A percentile compares a stretch with the other conserved stretches of the same genome.
phyloP scores from a whole-genome alignment of 768 basidiomycete genomes.

The Sporobolomyces roseus region DNA sequence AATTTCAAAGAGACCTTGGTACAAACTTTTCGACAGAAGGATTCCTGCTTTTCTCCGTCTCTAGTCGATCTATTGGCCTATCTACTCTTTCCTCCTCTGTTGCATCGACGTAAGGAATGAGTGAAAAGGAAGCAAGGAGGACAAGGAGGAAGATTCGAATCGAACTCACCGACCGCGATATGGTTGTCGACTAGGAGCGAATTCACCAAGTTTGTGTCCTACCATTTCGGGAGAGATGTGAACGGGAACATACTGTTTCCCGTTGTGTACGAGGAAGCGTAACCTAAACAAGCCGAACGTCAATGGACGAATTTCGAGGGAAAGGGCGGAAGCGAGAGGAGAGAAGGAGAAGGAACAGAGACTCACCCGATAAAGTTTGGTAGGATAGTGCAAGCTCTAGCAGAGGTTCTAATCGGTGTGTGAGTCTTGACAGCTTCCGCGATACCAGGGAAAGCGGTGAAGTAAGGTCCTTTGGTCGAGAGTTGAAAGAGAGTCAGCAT shows the following conservation, averaged over 20 bases:
- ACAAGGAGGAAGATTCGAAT: no score
- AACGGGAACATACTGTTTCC: constrained; percentile 81
- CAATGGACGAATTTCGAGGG: no score
- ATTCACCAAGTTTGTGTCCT: constrained; percentile 95
- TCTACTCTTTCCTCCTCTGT: background rate
- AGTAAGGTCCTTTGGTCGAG: constrained; percentile 72
- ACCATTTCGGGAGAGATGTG: constrained; percentile 94
- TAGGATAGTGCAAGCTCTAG: constrained; percentile 83
- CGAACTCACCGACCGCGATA: constrained; percentile 30
- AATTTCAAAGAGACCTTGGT: no score
- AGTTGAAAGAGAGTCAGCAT: background rate
- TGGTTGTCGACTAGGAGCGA: constrained; percentile 48
- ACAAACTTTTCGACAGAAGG: no score
- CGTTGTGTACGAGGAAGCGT: constrained; percentile 89
- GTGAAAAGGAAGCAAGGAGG: background rate
- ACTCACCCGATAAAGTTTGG: constrained; percentile 92
- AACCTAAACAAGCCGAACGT: constrained; percentile 59
- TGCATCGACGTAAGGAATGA: no score
- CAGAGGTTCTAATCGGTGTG: constrained; percentile 81
- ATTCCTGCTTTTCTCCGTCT: no score
- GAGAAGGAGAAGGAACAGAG: background rate
- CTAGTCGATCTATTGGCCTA: background rate
- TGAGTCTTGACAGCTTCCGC: constrained; percentile 73
- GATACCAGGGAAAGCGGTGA: constrained; percentile 85
- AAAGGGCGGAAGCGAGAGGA: background rate